Percentiles rank a stretch among this genome's conserved stretches.
Conservation (phyloP, 805 yeast species). For the Barnettozyma sp. region DNA sequence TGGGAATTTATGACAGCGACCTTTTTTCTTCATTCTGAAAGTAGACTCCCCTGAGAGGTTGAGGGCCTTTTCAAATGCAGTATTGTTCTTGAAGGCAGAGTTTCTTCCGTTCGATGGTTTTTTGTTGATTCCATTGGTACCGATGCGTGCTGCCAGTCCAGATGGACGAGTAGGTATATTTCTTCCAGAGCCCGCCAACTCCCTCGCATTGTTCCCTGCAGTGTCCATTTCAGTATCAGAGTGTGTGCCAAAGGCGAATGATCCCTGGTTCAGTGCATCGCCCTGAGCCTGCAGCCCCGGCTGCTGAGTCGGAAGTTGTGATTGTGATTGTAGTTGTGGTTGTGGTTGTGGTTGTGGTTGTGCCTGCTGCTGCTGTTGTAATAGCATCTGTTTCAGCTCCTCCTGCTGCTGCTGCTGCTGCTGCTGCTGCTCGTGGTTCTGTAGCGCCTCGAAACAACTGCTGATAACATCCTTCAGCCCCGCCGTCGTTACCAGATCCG, state of each 20-base stretch:
- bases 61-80: conserved; percentile 33
- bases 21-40: conserved; percentile 41
- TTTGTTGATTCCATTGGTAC: conserved; percentile 7
- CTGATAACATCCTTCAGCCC: conserved; percentile 53
- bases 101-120: conserved; percentile 10
- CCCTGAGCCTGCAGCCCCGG: too few relatives aligned
- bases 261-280: too few relatives aligned
- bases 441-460: conserved; percentile 49
- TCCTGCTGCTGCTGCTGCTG: conserved; percentile 7
- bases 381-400: conserved; percentile 2
- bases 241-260: too few relatives aligned
- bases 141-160: conserved; percentile 8
- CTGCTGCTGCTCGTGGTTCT: conserved; percentile 8
- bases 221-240: conserved; percentile 4
- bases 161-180: conserved; percentile 11
- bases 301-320: too few relatives aligned
- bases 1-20: conserved; percentile 68
- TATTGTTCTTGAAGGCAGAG: conserved; percentile 24
- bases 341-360: conserved; percentile 4
- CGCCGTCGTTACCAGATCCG: conserved; percentile 53
- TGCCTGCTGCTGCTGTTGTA: conserved; percentile 3
- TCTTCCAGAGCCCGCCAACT: conserved; percentile 1
- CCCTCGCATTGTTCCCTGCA: conserved; percentile 4
- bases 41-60: conserved; percentile 31
- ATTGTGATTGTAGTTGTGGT: conserved; percentile 3